Percentiles rank a stretch among this genome's conserved stretches.
Evolutionary conservation across 2,329 filamentous ascomycete species (phyloP).

Genomic region (Colletotrichum tofieldiae): DNA sequence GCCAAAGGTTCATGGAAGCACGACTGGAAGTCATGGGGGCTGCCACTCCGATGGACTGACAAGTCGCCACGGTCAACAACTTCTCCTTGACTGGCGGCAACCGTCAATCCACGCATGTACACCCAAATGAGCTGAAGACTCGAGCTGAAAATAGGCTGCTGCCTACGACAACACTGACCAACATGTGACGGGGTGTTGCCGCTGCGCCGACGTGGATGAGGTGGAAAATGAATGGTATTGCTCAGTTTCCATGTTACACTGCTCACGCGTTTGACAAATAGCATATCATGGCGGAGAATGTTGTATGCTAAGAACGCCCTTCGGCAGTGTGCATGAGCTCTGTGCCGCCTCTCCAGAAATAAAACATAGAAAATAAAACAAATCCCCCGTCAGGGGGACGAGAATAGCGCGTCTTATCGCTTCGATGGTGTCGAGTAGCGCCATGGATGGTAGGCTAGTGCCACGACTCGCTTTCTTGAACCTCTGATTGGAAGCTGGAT

Average conservation of each 20-base stretch:
- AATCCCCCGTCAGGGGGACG: not conserved
- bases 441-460: not conserved
- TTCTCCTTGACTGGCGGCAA: not conserved
- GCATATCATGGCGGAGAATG: too few species aligned
- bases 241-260: not conserved
- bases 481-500: not conserved
- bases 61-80: too few species aligned
- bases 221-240: conserved; percentile 11
- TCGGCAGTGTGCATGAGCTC: conserved; percentile 14
- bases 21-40: not conserved
- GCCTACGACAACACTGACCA: conserved; percentile 1
- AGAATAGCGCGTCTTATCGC: not conserved
- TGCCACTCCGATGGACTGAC: not conserved
- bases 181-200: conserved; percentile 2
- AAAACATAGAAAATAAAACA: too few species aligned
- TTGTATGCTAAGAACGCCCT: not conserved
- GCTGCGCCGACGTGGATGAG: conserved; percentile 6
- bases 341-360: not conserved
- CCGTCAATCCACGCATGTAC: not conserved
- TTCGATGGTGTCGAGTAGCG: not conserved
- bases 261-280: not conserved
- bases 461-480: not conserved
- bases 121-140: not conserved
- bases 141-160: not conserved
- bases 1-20: not conserved